Conservation (phyloP, 768 basidiomycete genomes). For the Gautieria morchelliformis region DNA sequence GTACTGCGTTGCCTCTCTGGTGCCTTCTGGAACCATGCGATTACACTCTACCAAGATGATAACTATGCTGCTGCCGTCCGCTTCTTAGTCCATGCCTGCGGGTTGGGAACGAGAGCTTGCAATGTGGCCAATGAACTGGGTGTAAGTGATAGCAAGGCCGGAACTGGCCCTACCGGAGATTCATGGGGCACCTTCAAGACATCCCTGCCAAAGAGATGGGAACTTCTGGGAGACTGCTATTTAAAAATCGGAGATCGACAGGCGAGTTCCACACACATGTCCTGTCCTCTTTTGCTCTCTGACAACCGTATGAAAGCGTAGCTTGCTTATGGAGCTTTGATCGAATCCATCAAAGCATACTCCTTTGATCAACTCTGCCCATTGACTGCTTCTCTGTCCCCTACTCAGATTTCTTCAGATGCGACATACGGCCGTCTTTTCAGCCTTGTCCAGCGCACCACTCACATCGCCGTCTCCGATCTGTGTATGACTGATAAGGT, state of each 20-base stretch:
- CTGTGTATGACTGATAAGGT: conserved; percentile 44
- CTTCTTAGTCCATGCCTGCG: conserved; percentile 56
- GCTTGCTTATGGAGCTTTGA: conserved; percentile 53
- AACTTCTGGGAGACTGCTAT: conserved; percentile 71
- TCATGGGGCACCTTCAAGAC: conserved; percentile 52
- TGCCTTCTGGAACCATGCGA: conserved; percentile 60
- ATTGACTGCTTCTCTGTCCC: conserved; percentile 18
- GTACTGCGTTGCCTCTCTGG: conserved; percentile 63
- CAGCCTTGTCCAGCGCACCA: conserved; percentile 51
- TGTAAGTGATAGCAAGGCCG: conserved; percentile 16
- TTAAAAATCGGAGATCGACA: conserved; percentile 68
- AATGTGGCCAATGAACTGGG: conserved; percentile 14
- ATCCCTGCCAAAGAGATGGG: conserved; percentile 65
- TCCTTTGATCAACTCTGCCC: conserved; percentile 34
- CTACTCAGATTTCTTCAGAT: conserved; percentile 27
- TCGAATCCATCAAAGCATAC: conserved; percentile 41
- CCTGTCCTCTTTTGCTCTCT: conserved; percentile 4
- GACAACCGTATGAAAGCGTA: conserved; percentile 17
- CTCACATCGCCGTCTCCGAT: conserved; percentile 60
- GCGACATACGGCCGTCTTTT: conserved; percentile 42
- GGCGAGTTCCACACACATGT: conserved; percentile 31
- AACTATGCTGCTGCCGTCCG: conserved; percentile 54
- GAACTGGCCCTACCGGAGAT: conserved; percentile 22
- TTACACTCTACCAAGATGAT: conserved; percentile 56
- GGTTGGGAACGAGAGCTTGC: conserved; percentile 41